Evolutionary conservation across 192 early-diverging fungal species (phyloP), one percentile per base, ranked within the genome.

Genomic region (Entomortierella chlamydospora): DNA sequence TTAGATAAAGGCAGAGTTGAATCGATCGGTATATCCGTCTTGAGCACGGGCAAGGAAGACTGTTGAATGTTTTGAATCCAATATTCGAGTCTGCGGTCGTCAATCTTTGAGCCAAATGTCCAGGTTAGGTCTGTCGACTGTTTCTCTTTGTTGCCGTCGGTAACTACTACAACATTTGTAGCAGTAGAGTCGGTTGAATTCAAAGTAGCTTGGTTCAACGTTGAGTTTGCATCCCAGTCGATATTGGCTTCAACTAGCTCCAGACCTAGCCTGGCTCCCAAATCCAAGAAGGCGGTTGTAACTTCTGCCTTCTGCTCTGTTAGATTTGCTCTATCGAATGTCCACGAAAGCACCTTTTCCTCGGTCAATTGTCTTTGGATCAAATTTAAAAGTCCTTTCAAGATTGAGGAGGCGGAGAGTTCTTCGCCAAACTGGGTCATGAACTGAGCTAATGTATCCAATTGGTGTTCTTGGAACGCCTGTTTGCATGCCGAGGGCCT

Each of bases 261-360:
- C 12, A 79, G 39, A 0, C 68, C 76, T 1, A 79, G 63, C 23
- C 33, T 50, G 0, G 76, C 76, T 22, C 70, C 2, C 62, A 79
- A 43, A 29, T 79, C 76, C 45, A 79, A 41, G 47, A 79, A 79
- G 8, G 76, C 76, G 0, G 66, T 51, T 4, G 76, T 64, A 2
- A 58, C 68, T 18, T 70, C 76, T 43, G 61, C 55, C 23, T 61
- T 70, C n/a, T 79, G 76, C 12, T 79, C 76, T 17, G 76, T 79
- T 25, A 79, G 33, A 47, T 79, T 79, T 11, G 76, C 76, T 9
- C 76, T 29, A 23, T 79, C 76, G 28, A 79, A 55, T 4, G 68
- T 79, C 76, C 68, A 79, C 1, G 68, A 34, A 11, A 70, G 56
- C 7, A 79, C 63, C 15, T 13, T 64, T 17, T 50, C 7, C 25